Evolutionary conservation across 345 rosid genomes (phyloP).

Genomic region (Salix koriyanagi): DNA sequence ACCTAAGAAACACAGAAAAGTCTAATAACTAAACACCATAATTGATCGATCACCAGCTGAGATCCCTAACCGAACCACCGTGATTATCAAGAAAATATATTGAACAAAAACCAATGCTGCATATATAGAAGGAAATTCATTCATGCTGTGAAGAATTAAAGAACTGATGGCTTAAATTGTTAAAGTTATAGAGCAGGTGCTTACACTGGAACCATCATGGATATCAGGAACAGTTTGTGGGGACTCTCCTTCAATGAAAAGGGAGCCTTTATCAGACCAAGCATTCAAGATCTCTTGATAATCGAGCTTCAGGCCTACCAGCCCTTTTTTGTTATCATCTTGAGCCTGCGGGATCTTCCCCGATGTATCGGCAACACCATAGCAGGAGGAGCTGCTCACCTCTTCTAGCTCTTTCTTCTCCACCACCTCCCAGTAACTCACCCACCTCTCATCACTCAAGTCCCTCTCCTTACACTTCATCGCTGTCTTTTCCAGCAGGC

Average conservation of each 20-base stretch:
- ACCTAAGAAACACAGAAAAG: not conserved
- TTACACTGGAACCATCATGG: conserved; percentile 40
- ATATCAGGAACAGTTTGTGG: conserved; percentile 77
- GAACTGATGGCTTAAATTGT: not conserved
- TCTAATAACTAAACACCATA: not conserved
- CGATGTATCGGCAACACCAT: conserved; percentile 18
- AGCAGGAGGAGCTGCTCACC: conserved; percentile 42
- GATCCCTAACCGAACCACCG: too few relatives aligned
- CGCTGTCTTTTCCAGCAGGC: conserved; percentile 53
- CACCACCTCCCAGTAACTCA: conserved; percentile 70
- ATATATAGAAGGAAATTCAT: not conserved
- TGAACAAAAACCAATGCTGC: not conserved
- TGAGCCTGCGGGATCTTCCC: conserved; percentile 14
- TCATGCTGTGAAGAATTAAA: too few relatives aligned
- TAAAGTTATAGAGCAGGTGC: not conserved
- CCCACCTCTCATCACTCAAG: conserved; percentile 71
- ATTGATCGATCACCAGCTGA: not conserved
- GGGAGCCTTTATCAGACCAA: conserved; percentile 81
- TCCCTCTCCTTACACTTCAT: conserved; percentile 59
- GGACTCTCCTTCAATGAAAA: conserved; percentile 45
- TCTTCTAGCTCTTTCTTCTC: conserved; percentile 50
- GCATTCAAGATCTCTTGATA: conserved; percentile 71
- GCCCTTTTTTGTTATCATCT: conserved; percentile 10
- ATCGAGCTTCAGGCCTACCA: conserved; percentile 74
- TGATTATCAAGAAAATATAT: too few relatives aligned